These are phyloP conservation scores for Actinomortierella ambigua DNA, from an alignment of 371 early-diverging fungal species.

Conservation along the genomic window DNA sequence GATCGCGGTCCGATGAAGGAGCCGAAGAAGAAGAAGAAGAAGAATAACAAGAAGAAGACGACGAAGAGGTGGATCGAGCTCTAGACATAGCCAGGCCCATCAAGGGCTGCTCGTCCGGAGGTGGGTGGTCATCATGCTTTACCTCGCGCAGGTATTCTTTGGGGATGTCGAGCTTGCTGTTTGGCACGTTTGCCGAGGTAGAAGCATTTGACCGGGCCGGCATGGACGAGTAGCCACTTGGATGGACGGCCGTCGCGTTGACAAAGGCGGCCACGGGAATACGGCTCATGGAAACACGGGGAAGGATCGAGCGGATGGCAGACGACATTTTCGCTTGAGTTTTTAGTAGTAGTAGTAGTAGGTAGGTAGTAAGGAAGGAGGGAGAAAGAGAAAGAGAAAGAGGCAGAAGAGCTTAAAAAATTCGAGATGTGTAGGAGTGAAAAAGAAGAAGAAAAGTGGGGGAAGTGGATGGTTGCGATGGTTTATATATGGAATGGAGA, in stretches of 20 bases:
- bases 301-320: conserved; percentile 34
- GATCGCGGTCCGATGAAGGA: too few relatives aligned
- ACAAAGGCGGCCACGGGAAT: conserved; percentile 41
- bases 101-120: too few relatives aligned
- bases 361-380: background rate
- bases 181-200: too few relatives aligned
- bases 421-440: background rate
- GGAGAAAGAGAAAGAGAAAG: background rate
- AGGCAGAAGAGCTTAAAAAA: background rate
- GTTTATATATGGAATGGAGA: background rate
- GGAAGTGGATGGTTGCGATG: background rate
- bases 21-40: too few relatives aligned
- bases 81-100: too few relatives aligned
- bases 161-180: too few relatives aligned
- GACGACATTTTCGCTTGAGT: too few relatives aligned
- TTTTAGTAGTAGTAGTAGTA: conserved; percentile 2
- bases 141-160: too few relatives aligned
- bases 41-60: too few relatives aligned
- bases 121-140: too few relatives aligned
- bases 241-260: conserved; percentile 22
- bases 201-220: too few relatives aligned
- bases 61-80: too few relatives aligned
- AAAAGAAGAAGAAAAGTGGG: background rate
- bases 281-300: conserved; percentile 43
- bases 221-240: conserved; percentile 33